A percentile compares a stretch with the other conserved stretches of the same genome.
phyloP scores from a whole-genome alignment of 129 eudicot species.

The Arctium lappa region DNA sequence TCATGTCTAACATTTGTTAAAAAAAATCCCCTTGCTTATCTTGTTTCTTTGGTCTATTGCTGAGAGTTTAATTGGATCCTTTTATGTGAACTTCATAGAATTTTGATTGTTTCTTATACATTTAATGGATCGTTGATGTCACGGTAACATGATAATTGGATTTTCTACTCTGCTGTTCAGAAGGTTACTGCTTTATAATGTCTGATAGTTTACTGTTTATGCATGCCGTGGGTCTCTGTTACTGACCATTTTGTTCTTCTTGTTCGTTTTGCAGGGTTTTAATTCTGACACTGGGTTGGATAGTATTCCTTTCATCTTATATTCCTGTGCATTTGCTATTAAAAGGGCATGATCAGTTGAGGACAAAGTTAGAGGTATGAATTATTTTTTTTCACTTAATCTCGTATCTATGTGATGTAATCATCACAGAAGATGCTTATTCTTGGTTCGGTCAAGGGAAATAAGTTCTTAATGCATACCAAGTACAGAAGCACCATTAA shows the following conservation, averaged over 20 bases:
- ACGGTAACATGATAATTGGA: too few relatives aligned
- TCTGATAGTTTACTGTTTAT: too few relatives aligned
- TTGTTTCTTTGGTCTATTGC: too few relatives aligned
- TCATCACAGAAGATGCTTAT: background rate
- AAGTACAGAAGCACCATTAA: too few relatives aligned
- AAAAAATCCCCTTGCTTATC: too few relatives aligned
- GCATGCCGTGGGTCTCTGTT: background rate
- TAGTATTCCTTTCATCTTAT: conserved; percentile 73
- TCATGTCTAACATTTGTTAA: too few relatives aligned
- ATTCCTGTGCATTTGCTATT: conserved; percentile 72
- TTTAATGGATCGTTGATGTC: too few relatives aligned
- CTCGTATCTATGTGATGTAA: background rate
- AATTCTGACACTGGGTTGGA: conserved; percentile 79
- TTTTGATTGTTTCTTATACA: too few relatives aligned
- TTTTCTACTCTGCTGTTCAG: too few relatives aligned
- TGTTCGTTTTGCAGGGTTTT: conserved; percentile 52
- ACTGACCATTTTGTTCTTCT: background rate
- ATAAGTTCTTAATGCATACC: background rate
- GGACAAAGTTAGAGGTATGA: conserved; percentile 77
- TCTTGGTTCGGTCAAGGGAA: background rate
- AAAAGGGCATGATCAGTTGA: conserved; percentile 75
- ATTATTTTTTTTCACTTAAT: background rate
- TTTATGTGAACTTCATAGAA: too few relatives aligned
- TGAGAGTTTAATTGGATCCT: too few relatives aligned
- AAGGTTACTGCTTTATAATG: too few relatives aligned